phyloP scores from a whole-genome alignment of 371 early-diverging fungal genomes.

The Actinomortierella wolfii region DNA sequence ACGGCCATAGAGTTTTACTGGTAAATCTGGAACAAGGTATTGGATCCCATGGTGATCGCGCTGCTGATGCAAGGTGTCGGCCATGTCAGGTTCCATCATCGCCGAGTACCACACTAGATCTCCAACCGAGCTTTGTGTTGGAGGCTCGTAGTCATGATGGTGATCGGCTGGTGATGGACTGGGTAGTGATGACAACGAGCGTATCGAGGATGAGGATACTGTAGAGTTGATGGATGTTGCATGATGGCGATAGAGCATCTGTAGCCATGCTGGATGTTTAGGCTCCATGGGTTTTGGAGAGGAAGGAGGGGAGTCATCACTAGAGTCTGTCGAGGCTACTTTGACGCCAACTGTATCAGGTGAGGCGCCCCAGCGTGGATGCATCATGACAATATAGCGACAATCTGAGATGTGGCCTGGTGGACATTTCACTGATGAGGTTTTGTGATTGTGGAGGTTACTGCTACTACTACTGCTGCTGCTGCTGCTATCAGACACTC shows the following conservation, averaged over 20 bases:
- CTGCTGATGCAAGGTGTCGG: conserved; percentile 11
- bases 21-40: conserved; percentile 29
- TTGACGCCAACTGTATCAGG: background rate
- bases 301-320: background rate
- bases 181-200: too few relatives aligned
- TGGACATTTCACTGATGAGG: conserved; percentile 9
- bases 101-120: conserved; percentile 29
- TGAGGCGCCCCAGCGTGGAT: background rate
- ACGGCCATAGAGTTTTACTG: conserved; percentile 21
- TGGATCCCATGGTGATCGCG: conserved; percentile 20
- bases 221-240: conserved; percentile 1
- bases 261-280: conserved; percentile 13
- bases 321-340: conserved; percentile 4
- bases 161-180: too few relatives aligned
- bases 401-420: conserved; percentile 31
- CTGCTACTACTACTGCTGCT: too few relatives aligned
- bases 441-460: too few relatives aligned
- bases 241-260: conserved; percentile 4
- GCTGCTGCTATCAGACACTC: too few relatives aligned
- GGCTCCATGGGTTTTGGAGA: background rate
- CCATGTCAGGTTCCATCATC: conserved; percentile 22
- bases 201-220: too few relatives aligned
- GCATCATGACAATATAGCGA: conserved; percentile 42
- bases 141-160: too few relatives aligned
- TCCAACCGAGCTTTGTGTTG: conserved; percentile 7